These are phyloP conservation scores for Nitzschia inconspicua DNA, from an alignment of 108 stramenopile species.

Conservation along the genomic window DNA sequence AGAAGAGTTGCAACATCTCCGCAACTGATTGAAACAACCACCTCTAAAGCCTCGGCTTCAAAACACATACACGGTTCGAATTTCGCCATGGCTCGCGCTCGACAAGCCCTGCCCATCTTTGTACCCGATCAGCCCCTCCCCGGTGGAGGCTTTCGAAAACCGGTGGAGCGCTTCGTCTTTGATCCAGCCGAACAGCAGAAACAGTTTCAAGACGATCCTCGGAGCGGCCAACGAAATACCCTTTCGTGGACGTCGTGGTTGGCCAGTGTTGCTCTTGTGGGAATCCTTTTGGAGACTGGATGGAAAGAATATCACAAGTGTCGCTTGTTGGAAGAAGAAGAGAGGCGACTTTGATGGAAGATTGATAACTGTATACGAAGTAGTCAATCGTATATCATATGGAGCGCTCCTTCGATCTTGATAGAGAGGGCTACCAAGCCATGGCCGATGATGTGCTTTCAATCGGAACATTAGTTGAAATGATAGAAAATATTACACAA, in stretches of 20 bases:
- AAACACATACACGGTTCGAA: conserved; percentile 12
- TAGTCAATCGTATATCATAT: too few relatives aligned
- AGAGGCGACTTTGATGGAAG: conserved; percentile 7
- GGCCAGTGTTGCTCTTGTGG: conserved; percentile 8
- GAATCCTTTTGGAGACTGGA: conserved; percentile 14
- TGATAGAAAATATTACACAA: too few relatives aligned
- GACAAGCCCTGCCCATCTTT: conserved; percentile 15
- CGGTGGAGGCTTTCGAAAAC: conserved; percentile 1
- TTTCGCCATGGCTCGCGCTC: conserved; percentile 24
- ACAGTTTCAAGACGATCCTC: neutral
- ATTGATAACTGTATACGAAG: too few relatives aligned
- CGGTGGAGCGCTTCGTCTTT: conserved; percentile 6
- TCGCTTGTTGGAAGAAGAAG: neutral
- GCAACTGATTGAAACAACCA: neutral
- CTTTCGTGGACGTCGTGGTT: conserved; percentile 18
- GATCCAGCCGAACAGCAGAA: neutral
- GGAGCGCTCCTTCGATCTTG: too few relatives aligned
- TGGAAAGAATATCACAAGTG: conserved; percentile 25
- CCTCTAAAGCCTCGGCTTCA: neutral
- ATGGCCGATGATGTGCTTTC: too few relatives aligned
- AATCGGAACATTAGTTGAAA: too few relatives aligned
- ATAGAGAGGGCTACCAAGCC: too few relatives aligned
- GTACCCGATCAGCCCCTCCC: conserved; percentile 3
- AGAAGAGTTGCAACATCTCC: neutral
- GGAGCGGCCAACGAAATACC: neutral